These are phyloP conservation scores for Cladosporium sp. DNA, from an alignment of 2,329 filamentous ascomycete species.

Conservation along the genomic window DNA sequence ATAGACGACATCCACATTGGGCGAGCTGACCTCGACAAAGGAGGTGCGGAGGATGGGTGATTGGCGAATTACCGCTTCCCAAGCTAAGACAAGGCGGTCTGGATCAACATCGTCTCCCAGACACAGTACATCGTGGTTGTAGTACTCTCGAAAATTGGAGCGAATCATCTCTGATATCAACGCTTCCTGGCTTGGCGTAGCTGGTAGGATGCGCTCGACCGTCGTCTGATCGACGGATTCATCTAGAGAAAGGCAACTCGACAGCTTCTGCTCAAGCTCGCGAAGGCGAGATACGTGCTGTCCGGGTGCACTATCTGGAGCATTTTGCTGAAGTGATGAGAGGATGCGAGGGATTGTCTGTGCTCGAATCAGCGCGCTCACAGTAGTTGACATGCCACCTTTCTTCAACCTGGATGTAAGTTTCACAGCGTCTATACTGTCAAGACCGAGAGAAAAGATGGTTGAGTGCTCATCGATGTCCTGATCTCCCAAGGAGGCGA, in stretches of 20 bases:
- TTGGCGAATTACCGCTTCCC: constrained; percentile 57
- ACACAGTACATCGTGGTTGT: constrained; percentile 77
- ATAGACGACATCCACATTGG: constrained; percentile 55
- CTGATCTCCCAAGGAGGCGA: constrained; percentile 57
- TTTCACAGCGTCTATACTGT: constrained; percentile 90
- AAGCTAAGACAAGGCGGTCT: constrained; percentile 59
- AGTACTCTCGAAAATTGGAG: constrained; percentile 74
- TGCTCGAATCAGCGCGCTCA: constrained; percentile 75
- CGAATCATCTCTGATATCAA: constrained; percentile 81
- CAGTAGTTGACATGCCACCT: constrained; percentile 59
- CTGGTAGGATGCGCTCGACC: constrained; percentile 65
- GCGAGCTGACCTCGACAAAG: constrained; percentile 67
- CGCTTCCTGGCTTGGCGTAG: constrained; percentile 81
- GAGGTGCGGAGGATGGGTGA: constrained; percentile 74
- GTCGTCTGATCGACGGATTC: constrained; percentile 21
- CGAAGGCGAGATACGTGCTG: not conserved
- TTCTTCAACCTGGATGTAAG: constrained; percentile 70
- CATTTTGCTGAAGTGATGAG: constrained; percentile 19
- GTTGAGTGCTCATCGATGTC: constrained; percentile 61
- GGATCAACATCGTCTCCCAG: constrained; percentile 58
- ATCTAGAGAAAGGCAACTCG: constrained; percentile 21
- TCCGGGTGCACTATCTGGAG: constrained; percentile 19
- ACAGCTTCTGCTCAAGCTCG: constrained; percentile 15
- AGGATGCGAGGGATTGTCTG: constrained; percentile 67
- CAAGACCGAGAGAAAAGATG: constrained; percentile 79